Evolutionary conservation across 169 alveolate genomes (phyloP), one percentile per base, ranked within the genome.

Genomic region (Eimeria praecox): DNA sequence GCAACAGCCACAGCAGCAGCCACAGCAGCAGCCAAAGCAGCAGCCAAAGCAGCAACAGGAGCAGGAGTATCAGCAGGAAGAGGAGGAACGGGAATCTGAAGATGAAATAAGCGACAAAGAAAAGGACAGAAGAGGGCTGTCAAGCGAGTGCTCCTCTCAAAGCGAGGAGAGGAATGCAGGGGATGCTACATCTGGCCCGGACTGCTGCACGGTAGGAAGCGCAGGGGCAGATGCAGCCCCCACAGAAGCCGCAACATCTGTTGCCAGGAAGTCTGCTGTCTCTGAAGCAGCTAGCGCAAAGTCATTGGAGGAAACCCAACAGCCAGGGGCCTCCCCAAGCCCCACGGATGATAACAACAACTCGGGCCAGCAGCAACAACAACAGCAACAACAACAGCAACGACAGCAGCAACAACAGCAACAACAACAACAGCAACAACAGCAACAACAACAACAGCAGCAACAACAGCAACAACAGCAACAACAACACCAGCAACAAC

Each of bases 401-500:
- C 71, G 33, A 77, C 85, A 16, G 52, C 49, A 62, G 59, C 82
- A 86, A 44, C 92, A 86, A 6, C 16, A 52, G 3, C 80, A 8
- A 30, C 54, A 2, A 14, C 80, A 52, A 35, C 78, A 86, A 40
- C 56, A 12, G 66, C 33, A 14, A 66, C 87, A 27, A 38, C 54
- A 80, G 1, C 82, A 52, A 24, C 82, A 35, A 38, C 93, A 52
- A 30, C 77, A 86, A 73, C 77, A 59, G 93, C 62, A 16, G 24
- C 92, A 27, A 42, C 92, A 22, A n/a, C 71, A 52, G 92, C 71
- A 54, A 77, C 85, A 16, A 24, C 49, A 62, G 59, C 82, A 33
- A 42, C n/a, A n/a, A n/a, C 24, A 82, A 1, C 69, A 0, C 59
- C 54, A 80, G 1, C 82, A 52, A 24, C 82, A 35, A 38, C 93